Evolutionary conservation across 345 rosid species (phyloP), one percentile per base, ranked within the genome.

Genomic region (Murraya koenigii): DNA sequence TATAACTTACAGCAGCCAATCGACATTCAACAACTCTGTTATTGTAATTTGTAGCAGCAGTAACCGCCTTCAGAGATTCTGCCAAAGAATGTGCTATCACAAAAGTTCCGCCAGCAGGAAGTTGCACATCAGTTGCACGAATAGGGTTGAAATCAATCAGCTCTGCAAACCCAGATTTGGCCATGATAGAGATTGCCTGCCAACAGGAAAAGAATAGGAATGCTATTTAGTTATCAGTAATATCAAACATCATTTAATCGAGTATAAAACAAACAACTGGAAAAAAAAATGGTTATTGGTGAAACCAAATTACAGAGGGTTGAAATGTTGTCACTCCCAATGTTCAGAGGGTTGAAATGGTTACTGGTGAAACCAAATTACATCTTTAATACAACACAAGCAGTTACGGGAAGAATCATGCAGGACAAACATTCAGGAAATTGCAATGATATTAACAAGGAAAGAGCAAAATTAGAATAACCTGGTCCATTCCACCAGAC

Each of bases 401-500:
- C 35, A 54, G 7, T 44, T 15, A 26, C 23, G 13, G 59, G 30
- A 11, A 13, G 30, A 35, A 28, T 62, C 41, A 65, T 32, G 75
- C 62, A 38, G 25, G 25, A 60, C 15, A 75, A 6, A 41, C 23
- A 52, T 6, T 15, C 26, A 38, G 9, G 54, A 25, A 5, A 58
- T 10, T 5, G 52, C 9, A 69, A 66, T 11, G 11, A 75, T 71
- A 61, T 17, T 66, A 23, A 14, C 22, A 10, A 61, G 38, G 2
- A 54, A 68, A 8, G 41, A 69, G 62, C 49, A 79, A 59, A 26
- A 44, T 39, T 41, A 32, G 15, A 32, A 30, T 47, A 75, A 96
- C 98, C 97, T 97, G 99, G 83, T 94, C 99, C 99, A 97, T 97
- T 74, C 99, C 99, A 79, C 99, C 99, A 69, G 99, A 94, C 67